A percentile compares a stretch with the other conserved stretches of the same genome.
These are phyloP conservation scores for Russula dissimulans DNA, from an alignment of 768 basidiomycete genomes.

Conservation along the genomic window DNA sequence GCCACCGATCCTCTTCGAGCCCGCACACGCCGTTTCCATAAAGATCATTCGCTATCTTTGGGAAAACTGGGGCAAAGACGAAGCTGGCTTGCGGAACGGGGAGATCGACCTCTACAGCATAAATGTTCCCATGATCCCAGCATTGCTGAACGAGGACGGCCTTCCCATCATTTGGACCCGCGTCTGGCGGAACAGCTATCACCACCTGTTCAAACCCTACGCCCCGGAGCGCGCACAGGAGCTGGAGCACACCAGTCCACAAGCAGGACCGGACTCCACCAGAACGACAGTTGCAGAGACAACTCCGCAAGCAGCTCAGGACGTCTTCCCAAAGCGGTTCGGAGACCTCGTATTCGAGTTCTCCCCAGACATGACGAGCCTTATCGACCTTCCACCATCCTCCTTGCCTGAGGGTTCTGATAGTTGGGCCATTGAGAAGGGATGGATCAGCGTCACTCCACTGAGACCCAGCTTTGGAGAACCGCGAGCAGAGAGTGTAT, in stretches of 20 bases:
- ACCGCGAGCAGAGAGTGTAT: conserved; percentile 28
- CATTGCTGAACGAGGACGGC: conserved; percentile 47
- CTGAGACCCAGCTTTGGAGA: conserved; percentile 69
- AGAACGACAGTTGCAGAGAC: conserved; percentile 18
- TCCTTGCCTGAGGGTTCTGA: conserved; percentile 71
- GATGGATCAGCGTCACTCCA: conserved; percentile 70
- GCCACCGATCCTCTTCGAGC: conserved; percentile 52
- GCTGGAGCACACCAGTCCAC: conserved; percentile 23
- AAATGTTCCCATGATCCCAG: conserved; percentile 77
- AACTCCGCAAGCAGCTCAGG: not conserved
- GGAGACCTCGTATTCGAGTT: conserved; percentile 58
- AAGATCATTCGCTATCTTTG: conserved; percentile 68
- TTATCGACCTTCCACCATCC: conserved; percentile 52
- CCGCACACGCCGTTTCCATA: conserved; percentile 63
- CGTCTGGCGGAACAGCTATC: conserved; percentile 82
- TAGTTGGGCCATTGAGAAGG: conserved; percentile 67
- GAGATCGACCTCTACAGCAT: conserved; percentile 80
- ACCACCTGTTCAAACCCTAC: conserved; percentile 59
- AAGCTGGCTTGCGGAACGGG: conserved; percentile 42
- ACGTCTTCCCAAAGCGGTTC: conserved; percentile 5
- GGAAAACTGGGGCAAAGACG: conserved; percentile 76
- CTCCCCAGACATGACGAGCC: conserved; percentile 56
- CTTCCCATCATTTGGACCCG: conserved; percentile 70
- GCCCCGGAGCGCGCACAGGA: conserved; percentile 15
- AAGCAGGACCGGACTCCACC: conserved; percentile 39